Percentiles rank a stretch among this genome's conserved stretches.
Conservation (phyloP, 371 early-diverging fungal species). For the Haplosporangium sp. region DNA sequence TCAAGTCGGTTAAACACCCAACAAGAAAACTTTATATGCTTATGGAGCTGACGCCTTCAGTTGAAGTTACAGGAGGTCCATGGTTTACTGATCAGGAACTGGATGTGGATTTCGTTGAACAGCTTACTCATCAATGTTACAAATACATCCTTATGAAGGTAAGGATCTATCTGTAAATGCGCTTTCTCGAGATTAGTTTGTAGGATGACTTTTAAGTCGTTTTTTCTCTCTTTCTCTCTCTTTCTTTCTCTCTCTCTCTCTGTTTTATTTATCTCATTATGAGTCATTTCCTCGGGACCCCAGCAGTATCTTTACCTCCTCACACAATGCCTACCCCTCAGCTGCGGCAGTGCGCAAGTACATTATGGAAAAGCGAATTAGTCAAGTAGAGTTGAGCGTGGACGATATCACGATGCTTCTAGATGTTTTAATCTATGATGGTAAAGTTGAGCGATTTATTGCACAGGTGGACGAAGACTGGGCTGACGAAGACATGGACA, state of each 20-base stretch:
- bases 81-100: conserved; percentile 98
- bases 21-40: conserved; percentile 97
- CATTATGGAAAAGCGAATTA: conserved; percentile 78
- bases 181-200: not conserved
- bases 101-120: conserved; percentile 94
- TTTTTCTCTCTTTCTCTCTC: too few relatives aligned
- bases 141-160: conserved; percentile 81
- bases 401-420: conserved; percentile 86
- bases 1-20: conserved; percentile 95
- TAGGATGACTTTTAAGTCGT: too few relatives aligned
- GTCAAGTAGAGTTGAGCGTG: conserved; percentile 78
- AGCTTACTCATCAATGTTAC: conserved; percentile 79
- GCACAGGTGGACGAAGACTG: conserved; percentile 66
- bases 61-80: conserved; percentile 96
- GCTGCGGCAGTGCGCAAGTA: conserved; percentile 76
- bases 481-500: conserved; percentile 64
- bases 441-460: conserved; percentile 79
- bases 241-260: not conserved
- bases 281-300: conserved; percentile 77
- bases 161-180: not conserved
- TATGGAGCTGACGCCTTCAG: conserved; percentile 87
- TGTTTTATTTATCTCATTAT: not conserved
- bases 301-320: conserved; percentile 67
- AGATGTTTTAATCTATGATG: conserved; percentile 92
- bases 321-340: conserved; percentile 78